Evolutionary conservation across 108 stramenopile species (phyloP).

Genomic region (Conticribra guillardii): DNA sequence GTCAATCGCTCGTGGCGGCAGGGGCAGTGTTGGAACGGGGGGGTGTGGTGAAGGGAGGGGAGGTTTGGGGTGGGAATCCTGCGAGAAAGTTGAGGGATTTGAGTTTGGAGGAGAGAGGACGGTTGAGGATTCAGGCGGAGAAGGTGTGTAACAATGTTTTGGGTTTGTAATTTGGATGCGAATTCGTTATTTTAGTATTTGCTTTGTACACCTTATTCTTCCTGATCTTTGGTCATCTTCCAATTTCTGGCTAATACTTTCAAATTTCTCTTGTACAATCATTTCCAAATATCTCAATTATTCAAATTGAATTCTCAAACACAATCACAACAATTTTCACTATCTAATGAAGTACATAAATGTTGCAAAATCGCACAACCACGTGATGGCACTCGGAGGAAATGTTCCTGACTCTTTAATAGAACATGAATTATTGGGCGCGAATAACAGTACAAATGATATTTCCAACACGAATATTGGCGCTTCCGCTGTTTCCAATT

Average conservation of each 20-base stretch:
- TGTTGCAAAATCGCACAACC: slow-evolving; percentile 61
- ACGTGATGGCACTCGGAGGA: slow-evolving; percentile 83
- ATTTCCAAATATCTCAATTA: no score
- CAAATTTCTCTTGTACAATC: no score
- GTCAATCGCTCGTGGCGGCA: slow-evolving; percentile 81
- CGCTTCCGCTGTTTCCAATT: no score
- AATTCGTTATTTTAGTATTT: no score
- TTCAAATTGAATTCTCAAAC: no score
- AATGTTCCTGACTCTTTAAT: slow-evolving; percentile 50
- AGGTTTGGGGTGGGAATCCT: slow-evolving; percentile 88
- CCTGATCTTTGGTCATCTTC: neutral
- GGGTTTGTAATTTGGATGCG: neutral
- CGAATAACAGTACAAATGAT: no score
- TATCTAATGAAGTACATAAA: slow-evolving; percentile 62
- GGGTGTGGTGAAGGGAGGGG: slow-evolving; percentile 65
- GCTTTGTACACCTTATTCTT: no score
- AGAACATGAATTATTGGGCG: slow-evolving; percentile 21
- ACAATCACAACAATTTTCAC: no score
- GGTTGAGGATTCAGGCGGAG: slow-evolving; percentile 75
- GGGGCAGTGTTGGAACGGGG: slow-evolving; percentile 73
- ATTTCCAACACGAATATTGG: no score
- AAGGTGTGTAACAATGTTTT: slow-evolving; percentile 19
- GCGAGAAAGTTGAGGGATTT: slow-evolving; percentile 84
- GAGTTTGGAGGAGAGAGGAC: slow-evolving; percentile 64
- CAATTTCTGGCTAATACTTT: no score